Base-by-base conservation (phyloP, 306 rosid genomes). In the Lagenaria siceraria region DNA sequence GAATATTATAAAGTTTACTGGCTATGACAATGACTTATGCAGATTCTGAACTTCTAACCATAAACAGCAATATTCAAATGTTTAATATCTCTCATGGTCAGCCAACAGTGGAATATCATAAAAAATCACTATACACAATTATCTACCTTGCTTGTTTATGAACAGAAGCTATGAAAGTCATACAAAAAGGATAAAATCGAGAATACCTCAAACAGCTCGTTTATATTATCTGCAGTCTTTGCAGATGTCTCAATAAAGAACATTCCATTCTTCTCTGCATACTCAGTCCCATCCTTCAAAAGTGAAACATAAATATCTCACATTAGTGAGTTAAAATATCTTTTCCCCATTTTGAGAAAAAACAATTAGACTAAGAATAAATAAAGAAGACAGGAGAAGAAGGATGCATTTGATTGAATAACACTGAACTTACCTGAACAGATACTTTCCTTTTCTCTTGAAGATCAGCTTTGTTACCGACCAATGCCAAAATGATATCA, bases 231-330 rank as follows among this genome's bases (percentile, higher is more conserved):
- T 10, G 99, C 99, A 8, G 99, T 96, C 89, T 92, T 96, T 55
- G 99, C 99, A 52, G 99, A 96, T 74, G 99, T 92, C 91, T 96
- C 99, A n/a, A 92, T 96, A 59, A 89, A 96, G 92, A 96, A 92
- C 98, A 96, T 90, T 76, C 96, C 93, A 19, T 90, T 96, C 91
- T 89, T 90, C 84, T 96, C 98, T 3, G 99, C 98, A 81, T 88
- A 92, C 33, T 92, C 98, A 76, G 68, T 84, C 72, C 93, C 98
- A 80, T 96, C 98, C 99, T 96, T 82, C 82, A 83, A 19, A 31
- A 59, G 31, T 13, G 49, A 36, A 8, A 71, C 25, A 42, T 12
- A 77, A 59, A 10, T 59, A 42, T 62, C 49, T 42, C 22, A 10
- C 33, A 49, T 48, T 36, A 63, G 29, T 17, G 55, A 63, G 53